Evolutionary conservation across 495 filamentous ascomycete genomes (phyloP).

Genomic region (Trichoderma reesei): DNA sequence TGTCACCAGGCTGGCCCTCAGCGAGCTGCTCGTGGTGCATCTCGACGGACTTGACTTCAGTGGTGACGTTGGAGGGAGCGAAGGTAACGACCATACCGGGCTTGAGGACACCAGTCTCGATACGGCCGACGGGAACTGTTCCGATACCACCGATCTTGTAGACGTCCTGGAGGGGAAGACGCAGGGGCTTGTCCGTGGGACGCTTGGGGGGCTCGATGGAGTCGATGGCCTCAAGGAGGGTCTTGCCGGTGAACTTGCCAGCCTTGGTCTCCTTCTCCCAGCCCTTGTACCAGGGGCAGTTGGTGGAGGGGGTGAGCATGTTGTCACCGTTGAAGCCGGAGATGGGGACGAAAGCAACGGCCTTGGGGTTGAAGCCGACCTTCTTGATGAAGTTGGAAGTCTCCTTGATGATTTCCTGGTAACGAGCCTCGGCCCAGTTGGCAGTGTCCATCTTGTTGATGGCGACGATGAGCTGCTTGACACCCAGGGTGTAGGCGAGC

Average conservation of each 20-base stretch:
- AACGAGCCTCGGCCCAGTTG: conserved; percentile 95
- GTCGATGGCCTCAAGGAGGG: conserved; percentile 97
- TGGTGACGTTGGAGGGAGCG: conserved; percentile 96
- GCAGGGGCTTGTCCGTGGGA: conserved; percentile 95
- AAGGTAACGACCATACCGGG: conserved; percentile 97
- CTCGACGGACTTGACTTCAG: conserved; percentile 99
- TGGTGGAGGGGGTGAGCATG: conserved; percentile 87
- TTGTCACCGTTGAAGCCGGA: conserved; percentile 99
- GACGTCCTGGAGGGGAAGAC: conserved; percentile 99
- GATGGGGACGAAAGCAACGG: conserved; percentile 97
- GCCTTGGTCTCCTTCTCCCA: conserved; percentile 99
- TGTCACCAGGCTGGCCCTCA: conserved; percentile 96
- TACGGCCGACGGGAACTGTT: conserved; percentile 98
- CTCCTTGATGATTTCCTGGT: conserved; percentile 99
- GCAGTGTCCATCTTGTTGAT: conserved; percentile 99
- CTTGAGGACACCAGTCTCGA: conserved; percentile 97
- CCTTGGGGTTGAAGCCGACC: conserved; percentile 99
- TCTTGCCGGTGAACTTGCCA: conserved; percentile 85
- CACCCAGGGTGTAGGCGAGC: conserved; percentile 99
- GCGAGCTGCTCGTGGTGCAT: conserved; percentile 99
- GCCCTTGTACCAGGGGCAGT: conserved; percentile 99
- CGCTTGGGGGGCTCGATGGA: conserved; percentile 87
- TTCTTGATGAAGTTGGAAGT: conserved; percentile 99
- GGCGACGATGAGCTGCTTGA: conserved; percentile 99
- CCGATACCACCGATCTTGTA: conserved; percentile 99